Evolutionary conservation across 352 stramenopile species (phyloP), one percentile per base, ranked within the genome.

Genomic region (Globisporangium recalcitrans): DNA sequence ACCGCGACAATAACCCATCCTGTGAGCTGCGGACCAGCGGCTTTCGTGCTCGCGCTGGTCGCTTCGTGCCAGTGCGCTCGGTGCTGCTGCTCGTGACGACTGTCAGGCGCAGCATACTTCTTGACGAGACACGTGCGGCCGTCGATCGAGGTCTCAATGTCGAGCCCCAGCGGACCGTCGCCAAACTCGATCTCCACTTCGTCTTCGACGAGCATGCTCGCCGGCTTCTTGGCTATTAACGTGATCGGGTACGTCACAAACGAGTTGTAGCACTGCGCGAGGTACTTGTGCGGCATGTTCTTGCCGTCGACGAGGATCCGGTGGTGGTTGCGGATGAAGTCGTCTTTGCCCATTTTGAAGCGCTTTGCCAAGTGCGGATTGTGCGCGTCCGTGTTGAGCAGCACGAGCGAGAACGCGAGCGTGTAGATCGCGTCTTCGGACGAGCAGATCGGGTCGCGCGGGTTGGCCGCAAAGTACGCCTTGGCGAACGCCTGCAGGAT

Each of bases 341-440:
- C 84, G 27, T 68, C 68, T 64, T 83, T 84, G 29, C 51, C 72
- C 84, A 93, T 93, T 60, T 90, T 91, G 70, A 86, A 88, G 51
- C 68, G 79, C 59, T 67, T 66, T 0, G 82, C 64, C 27, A 93
- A 57, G 51, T 71, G 71, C 32, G 84, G 84, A 52, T 91, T 90
- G 62, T 91, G 82, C 3, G 84, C 84, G 53, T 93, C 84, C 14
- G 84, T 93, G 65, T 91, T 91, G 26, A 93, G 76, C 59, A 93
- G 67, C 67, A 93, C 62, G 42, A 87, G 64, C 8, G 84, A 90
- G 66, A 93, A 93, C 22, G 80, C 75, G 58, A 91, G 67, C 46
- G 81, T 90, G 72, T 93, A 91, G 27, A 87, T 80, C 3, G 78
- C 79, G 51, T 93, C 84, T 53, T 90, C 82, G 1, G 78, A 83